phyloP scores from a whole-genome alignment of 257 asterid species.

The Solanum paucissectum region DNA sequence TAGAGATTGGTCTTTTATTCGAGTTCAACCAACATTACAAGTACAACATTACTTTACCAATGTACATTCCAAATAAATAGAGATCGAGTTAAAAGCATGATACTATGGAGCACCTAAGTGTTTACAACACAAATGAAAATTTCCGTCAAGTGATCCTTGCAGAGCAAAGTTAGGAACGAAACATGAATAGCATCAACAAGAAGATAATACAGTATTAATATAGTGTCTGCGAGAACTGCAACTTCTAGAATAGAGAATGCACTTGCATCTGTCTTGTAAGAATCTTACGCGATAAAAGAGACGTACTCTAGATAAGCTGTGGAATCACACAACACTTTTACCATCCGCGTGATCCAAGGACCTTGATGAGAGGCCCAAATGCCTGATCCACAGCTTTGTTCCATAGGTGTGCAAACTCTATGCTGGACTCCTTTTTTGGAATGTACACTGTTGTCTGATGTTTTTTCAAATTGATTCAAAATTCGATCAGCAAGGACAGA shows the following conservation, averaged over 20 bases:
- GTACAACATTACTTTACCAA: background rate
- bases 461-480: background rate
- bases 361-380: conserved; percentile 25
- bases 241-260: background rate
- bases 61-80: background rate
- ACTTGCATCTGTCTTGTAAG: background rate
- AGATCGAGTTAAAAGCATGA: background rate
- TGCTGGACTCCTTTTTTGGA: conserved; percentile 9
- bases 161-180: background rate
- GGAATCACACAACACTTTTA: conserved; percentile 2
- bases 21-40: background rate
- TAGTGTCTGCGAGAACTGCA: background rate
- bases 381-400: conserved; percentile 39
- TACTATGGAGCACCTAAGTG: background rate
- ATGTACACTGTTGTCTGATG: conserved; percentile 18
- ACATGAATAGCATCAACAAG: background rate
- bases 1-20: background rate
- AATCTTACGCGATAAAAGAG: background rate
- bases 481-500: background rate
- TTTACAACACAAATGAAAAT: background rate
- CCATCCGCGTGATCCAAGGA: conserved; percentile 43
- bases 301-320: background rate
- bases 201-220: background rate
- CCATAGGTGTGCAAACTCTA: conserved; percentile 37
- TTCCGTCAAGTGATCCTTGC: background rate